phyloP scores from a whole-genome alignment of 495 filamentous ascomycete species.

The Cercophora sp. region DNA sequence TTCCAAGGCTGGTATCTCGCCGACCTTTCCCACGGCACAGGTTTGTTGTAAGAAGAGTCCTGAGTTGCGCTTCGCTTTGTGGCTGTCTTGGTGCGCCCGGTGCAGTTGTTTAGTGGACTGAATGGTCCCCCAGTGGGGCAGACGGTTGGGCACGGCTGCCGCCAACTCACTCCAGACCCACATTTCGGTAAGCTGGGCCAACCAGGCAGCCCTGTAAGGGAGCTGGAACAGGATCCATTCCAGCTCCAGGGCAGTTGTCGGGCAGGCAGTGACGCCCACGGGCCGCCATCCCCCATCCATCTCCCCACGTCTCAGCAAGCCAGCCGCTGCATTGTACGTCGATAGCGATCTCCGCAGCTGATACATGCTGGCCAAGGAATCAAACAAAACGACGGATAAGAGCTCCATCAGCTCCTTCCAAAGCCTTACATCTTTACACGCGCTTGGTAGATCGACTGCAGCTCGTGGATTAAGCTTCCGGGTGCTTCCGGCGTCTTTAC shows the following conservation, averaged over 20 bases:
- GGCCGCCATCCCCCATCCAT: background rate
- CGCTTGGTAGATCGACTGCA: background rate
- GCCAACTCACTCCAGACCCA: no score
- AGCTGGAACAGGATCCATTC: no score
- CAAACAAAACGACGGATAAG: background rate
- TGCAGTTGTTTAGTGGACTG: no score
- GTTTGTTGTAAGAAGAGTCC: no score
- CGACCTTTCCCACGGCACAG: no score
- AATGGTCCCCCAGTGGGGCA: no score
- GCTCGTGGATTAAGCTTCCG: background rate
- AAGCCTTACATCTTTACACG: background rate
- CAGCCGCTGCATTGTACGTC: background rate
- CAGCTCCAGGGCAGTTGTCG: background rate
- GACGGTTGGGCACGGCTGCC: no score
- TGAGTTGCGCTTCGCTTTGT: no score
- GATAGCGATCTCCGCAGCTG: constrained; percentile 3
- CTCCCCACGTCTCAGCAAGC: background rate
- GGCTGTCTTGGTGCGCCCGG: no score
- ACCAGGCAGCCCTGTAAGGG: no score
- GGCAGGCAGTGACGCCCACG: background rate
- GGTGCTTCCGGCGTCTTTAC: background rate
- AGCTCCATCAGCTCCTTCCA: background rate
- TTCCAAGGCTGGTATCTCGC: no score
- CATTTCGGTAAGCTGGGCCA: no score
- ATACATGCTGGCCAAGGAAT: background rate